Evolutionary conservation across 306 rosid species (phyloP).

Genomic region (Betula pendula): DNA sequence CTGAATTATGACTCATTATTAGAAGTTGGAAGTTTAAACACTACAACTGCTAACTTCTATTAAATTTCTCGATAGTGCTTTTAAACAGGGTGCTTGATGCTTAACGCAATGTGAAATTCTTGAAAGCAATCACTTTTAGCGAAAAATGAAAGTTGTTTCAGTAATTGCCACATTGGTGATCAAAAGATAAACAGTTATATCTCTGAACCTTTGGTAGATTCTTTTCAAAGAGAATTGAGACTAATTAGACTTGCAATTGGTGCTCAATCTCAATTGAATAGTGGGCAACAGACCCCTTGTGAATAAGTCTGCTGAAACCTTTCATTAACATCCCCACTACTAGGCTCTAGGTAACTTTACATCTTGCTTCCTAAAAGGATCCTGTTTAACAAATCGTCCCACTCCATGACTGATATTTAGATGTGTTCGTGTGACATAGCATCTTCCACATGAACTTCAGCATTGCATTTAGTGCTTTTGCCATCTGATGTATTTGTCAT

Average conservation of each 20-base stretch:
- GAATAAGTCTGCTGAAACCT: not conserved
- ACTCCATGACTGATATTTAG: not conserved
- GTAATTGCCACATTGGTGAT: not conserved
- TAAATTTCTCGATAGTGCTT: not conserved
- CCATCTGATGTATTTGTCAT: not conserved
- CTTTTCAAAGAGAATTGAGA: not conserved
- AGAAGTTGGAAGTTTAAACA: not conserved
- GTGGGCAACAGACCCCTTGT: not conserved
- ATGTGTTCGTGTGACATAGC: not conserved
- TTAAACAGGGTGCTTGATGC: not conserved
- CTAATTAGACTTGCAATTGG: not conserved
- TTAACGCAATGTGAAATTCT: not conserved
- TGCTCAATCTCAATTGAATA: not conserved
- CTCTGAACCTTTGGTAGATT: not conserved
- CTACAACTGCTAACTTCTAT: not conserved
- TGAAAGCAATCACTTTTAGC: not conserved
- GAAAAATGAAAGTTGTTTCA: not conserved
- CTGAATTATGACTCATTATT: not conserved
- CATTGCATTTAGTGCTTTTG: not conserved
- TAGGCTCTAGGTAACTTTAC: constrained; percentile 6
- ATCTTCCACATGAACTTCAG: not conserved
- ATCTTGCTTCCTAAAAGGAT: constrained; percentile 19
- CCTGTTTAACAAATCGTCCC: not conserved
- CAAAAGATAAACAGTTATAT: not conserved
- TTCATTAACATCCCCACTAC: not conserved